Evolutionary conservation across 176 grass and related monocot genomes (phyloP).

Genomic region (Secale cereale): DNA sequence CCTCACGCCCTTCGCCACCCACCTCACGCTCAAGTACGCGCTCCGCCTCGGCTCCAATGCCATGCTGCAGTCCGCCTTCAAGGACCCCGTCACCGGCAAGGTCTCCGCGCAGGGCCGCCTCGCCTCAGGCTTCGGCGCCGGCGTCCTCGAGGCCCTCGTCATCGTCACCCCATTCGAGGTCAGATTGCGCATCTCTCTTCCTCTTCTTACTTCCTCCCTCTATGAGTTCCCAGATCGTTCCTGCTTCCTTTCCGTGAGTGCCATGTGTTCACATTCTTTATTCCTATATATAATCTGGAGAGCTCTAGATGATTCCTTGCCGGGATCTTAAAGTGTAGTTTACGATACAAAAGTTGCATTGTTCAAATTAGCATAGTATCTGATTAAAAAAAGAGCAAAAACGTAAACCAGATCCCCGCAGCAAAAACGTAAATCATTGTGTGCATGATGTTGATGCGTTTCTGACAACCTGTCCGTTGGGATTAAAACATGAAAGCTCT

Average conservation of each 20-base stretch:
- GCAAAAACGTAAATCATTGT: too few relatives aligned
- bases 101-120: conserved; percentile 67
- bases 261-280: background rate
- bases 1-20: conserved; percentile 95
- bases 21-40: conserved; percentile 97
- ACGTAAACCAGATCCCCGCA: background rate
- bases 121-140: conserved; percentile 79
- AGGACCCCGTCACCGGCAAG: conserved; percentile 64
- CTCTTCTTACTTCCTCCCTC: background rate
- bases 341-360: background rate
- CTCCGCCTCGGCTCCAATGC: conserved; percentile 94
- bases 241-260: background rate
- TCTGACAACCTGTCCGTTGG: background rate
- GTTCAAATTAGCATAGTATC: too few relatives aligned
- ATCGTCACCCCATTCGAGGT: conserved; percentile 99
- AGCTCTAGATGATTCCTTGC: background rate
- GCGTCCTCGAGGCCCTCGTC: conserved; percentile 88
- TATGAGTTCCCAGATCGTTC: background rate
- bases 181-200: conserved; percentile 15
- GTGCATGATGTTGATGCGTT: background rate
- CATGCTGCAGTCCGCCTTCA: conserved; percentile 85
- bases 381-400: background rate
- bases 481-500: conserved; percentile 1
- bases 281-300: background rate
- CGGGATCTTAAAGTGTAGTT: background rate